Percentiles rank a stretch among this genome's conserved stretches.
phyloP scores from a whole-genome alignment of 75 land plant species.

The Gnetum montanum region DNA sequence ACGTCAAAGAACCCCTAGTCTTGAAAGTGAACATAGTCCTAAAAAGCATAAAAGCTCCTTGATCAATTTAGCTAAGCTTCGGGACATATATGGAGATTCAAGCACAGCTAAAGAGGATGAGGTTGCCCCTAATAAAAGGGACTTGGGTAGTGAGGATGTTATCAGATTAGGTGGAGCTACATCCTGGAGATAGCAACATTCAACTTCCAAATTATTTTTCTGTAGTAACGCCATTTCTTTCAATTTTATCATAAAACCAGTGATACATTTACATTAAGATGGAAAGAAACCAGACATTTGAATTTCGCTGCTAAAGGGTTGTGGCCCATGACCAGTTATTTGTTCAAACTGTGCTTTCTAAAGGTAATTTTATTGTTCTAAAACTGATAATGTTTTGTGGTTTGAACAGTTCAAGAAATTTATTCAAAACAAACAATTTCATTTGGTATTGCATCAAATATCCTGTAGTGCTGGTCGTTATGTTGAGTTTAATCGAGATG shows the following conservation, averaged over 20 bases:
- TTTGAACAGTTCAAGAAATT: too few species aligned
- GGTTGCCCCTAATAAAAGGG: constrained; percentile 20
- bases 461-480: too few species aligned
- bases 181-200: constrained; percentile 62
- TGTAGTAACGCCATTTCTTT: neutral
- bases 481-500: too few species aligned
- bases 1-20: constrained; percentile 5
- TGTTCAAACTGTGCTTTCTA: too few species aligned
- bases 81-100: constrained; percentile 83
- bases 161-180: constrained; percentile 79
- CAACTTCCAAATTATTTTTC: neutral
- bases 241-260: neutral
- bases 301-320: neutral
- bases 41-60: constrained; percentile 20
- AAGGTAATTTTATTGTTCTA: neutral
- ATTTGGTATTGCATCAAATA: too few species aligned
- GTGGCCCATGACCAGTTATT: neutral
- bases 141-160: constrained; percentile 67
- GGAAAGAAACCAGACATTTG: neutral
- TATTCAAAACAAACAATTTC: too few species aligned
- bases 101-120: constrained; percentile 25
- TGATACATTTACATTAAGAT: neutral
- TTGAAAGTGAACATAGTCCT: constrained; percentile 25
- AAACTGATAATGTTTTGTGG: too few species aligned
- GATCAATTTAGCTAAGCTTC: constrained; percentile 73